Base-by-base conservation (phyloP, 2,329 filamentous ascomycete species). In the Proliferodiscus dingleyae region DNA sequence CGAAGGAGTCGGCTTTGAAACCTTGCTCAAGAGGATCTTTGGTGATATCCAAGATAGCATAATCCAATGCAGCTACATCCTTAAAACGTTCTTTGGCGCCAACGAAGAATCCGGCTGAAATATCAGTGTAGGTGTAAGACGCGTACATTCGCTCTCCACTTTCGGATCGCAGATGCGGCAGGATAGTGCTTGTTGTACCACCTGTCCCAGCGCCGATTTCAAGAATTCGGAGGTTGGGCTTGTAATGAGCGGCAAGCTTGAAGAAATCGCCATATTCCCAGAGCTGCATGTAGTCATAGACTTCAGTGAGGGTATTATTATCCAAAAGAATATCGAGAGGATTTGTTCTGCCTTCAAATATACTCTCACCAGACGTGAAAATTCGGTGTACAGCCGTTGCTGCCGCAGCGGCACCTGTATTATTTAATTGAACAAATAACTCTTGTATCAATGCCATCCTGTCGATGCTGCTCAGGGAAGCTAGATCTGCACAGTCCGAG, bases 41-140 rank as follows among this genome's bases (percentile, higher is more conserved):
- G 21, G 60, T 57, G 23, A 68, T 64, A 46, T 70, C 62, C 4
- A 68, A 56, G 11, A 57, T 56, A 44, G 51, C 52, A 49, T 56
- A 68, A 9, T 55, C 50, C 42, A 68, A 58, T 8, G 45, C 49
- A 4, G 44, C 41, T 38, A 56, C 59, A 7, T 51, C 49, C n/a
- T 58, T 56, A 48, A 65, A 69, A 26, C 56, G 50, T 16, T 62
- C 56, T 43, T 56, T 54, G 4, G 64, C 65, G 5, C 45, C 44
- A 33, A 56, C 53, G 38, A 70, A 69, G 47, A 68, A 60, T 2
- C 51, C 54, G 3, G 50, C 36, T 2, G 55, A 58, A 9, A 59
- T 47, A 38, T 61, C 58, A 3, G 59, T 60, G 41, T 48, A 59
- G 11, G 32, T 47, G 28, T 52, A 56, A 3, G 9, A 36, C 8